Evolutionary conservation across 441 rosid species (phyloP).

Genomic region (Viola pubescens): DNA sequence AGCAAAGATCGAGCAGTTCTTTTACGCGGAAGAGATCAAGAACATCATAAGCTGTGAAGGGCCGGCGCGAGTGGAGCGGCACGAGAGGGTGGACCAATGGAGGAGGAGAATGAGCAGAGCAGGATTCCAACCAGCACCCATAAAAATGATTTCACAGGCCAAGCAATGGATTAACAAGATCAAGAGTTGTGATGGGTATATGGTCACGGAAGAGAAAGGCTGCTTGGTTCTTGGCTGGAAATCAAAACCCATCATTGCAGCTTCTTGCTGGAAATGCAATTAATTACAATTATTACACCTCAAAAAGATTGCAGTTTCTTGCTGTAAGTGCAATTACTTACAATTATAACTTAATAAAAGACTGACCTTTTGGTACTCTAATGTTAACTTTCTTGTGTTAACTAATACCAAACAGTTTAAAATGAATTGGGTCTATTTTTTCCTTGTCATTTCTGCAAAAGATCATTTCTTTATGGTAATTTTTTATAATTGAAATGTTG

Average conservation of each 20-base stretch:
- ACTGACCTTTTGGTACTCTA: not conserved
- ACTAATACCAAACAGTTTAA: no score
- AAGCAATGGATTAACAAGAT: conserved; percentile 38
- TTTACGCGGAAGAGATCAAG: no score
- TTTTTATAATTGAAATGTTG: no score
- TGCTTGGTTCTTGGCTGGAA: conserved; percentile 55
- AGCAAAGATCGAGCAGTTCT: no score
- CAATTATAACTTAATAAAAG: not conserved
- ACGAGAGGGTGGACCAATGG: no score
- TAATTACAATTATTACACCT: no score
- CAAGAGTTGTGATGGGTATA: conserved; percentile 34
- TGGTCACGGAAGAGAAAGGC: conserved; percentile 41
- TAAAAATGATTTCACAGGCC: conserved; percentile 33
- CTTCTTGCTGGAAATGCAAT: conserved; percentile 37
- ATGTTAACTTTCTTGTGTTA: no score
- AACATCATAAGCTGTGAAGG: no score
- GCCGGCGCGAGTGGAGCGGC: no score
- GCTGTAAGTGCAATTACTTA: conserved; percentile 34
- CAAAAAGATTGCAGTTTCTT: conserved; percentile 30
- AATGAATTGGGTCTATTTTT: no score
- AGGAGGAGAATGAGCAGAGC: conserved; percentile 27
- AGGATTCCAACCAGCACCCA: conserved; percentile 32
- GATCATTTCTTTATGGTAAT: no score
- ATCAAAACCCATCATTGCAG: conserved; percentile 40
- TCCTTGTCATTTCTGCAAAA: no score